These are phyloP conservation scores for Trichoderma harzianum DNA, from an alignment of 2,329 filamentous ascomycete genomes.

Conservation along the genomic window DNA sequence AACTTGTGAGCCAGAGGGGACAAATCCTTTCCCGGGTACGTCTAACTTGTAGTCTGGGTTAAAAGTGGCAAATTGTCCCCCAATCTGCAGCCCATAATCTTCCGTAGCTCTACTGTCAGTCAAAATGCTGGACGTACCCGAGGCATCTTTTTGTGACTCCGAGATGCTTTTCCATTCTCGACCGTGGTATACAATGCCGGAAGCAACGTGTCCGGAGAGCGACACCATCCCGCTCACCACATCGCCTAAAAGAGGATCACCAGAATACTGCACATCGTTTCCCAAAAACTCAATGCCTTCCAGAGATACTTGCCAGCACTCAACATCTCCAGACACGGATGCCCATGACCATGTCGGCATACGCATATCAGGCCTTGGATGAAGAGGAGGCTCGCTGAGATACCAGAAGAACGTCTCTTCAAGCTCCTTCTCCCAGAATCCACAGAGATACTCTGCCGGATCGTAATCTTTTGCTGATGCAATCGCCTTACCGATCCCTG, in stretches of 20 bases:
- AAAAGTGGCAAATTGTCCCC: not conserved
- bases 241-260: slow-evolving; percentile 12
- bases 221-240: not conserved
- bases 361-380: not conserved
- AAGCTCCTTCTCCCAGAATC: slow-evolving; percentile 18
- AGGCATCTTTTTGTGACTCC: not conserved
- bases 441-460: slow-evolving; percentile 13
- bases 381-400: not conserved
- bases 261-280: not conserved
- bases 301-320: not conserved
- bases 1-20: not conserved
- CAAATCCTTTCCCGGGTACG: not conserved
- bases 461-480: not conserved
- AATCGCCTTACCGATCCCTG: slow-evolving; percentile 17
- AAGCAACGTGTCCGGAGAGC: slow-evolving; percentile 4
- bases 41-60: slow-evolving; percentile 9
- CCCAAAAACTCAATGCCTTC: slow-evolving; percentile 14
- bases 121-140: not conserved
- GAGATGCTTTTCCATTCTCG: not conserved
- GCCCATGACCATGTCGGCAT: slow-evolving; percentile 21
- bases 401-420: slow-evolving; percentile 18
- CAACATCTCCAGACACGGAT: slow-evolving; percentile 10
- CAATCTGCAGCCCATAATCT: not conserved
- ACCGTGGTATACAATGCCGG: not conserved
- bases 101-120: not conserved